Base-by-base conservation (phyloP, 1,139 yeast genomes). In the Scheffersomyces lignicola region DNA sequence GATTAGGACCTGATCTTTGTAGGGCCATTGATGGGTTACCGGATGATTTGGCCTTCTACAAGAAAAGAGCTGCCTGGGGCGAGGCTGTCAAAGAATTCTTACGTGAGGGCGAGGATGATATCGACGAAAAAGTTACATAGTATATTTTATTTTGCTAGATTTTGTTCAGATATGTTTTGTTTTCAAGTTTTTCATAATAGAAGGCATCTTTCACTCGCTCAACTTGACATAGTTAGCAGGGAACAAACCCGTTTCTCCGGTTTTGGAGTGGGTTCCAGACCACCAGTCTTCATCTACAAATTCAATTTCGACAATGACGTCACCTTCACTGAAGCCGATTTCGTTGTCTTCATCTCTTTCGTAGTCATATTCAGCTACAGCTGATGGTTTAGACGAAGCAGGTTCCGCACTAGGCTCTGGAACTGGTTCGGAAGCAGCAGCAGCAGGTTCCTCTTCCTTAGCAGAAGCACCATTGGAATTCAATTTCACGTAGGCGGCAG, bases 261-360 rank as follows among this genome's bases (percentile, higher is more conserved):
- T 76, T 29, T 56, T 59, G 6, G 75, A 49, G 54, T 83, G 81
- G 42, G 69, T 72, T 25, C 94, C 95, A 17, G 78, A 63, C 94
- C 94, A 85, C 95, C 95, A 85, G 46, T 83, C 89, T 32, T 78
- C 84, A 51, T 83, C 90, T 8, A 80, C 76, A 50, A 80, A 75
- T 39, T 82, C 84, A 42, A 84, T 78, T 18, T 78, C 78, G n/a
- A 73, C 61, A 42, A 84, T 76, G 35, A 60, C 51, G 44, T 84
- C 92, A 36, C 85, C 88, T 51, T 81, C 90, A 12, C 45, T 66
- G 35, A 84, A 76, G 1, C 71, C 73, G 39, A 84, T 73, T 55
- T 84, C 94, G 49, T 84, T 82, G 39, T 82, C 90, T 52, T 83
- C 94, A 43, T 80, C 88, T 51, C 80, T 79, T 45, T 73, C 83